Evolutionary conservation across 2,329 filamentous ascomycete genomes (phyloP).

Genomic region (Ceratocystis albifundus): DNA sequence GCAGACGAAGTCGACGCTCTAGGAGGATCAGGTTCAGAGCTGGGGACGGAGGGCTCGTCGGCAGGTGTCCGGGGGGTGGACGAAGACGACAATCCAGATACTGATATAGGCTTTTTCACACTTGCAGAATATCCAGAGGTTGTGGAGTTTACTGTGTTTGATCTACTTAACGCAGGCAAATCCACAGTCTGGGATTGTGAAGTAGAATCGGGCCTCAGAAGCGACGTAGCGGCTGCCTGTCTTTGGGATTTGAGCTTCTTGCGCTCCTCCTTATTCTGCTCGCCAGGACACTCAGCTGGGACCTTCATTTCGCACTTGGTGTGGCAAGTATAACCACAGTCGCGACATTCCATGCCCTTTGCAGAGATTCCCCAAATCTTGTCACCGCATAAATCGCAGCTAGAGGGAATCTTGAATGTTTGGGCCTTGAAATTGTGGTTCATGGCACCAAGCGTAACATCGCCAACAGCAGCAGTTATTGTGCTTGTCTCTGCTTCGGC

Average conservation of each 20-base stretch:
- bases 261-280: constrained; percentile 85
- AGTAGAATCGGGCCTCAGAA: constrained; percentile 40
- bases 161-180: constrained; percentile 57
- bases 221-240: constrained; percentile 62
- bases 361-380: constrained; percentile 94
- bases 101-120: constrained; percentile 63
- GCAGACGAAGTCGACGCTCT: constrained; percentile 20
- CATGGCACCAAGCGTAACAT: constrained; percentile 81
- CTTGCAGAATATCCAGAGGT: constrained; percentile 79
- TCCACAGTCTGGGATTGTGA: constrained; percentile 45
- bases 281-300: constrained; percentile 86
- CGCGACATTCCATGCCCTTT: constrained; percentile 90
- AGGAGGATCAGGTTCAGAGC: constrained; percentile 25
- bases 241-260: constrained; percentile 84
- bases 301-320: constrained; percentile 99
- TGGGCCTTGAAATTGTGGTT: constrained; percentile 98
- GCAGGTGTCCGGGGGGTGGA: constrained; percentile 32
- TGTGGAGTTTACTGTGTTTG: constrained; percentile 81
- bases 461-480: constrained; percentile 81
- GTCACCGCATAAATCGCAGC: constrained; percentile 93
- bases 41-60: constrained; percentile 35
- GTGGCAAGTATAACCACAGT: constrained; percentile 96
- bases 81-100: constrained; percentile 32
- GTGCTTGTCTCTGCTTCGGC: constrained; percentile 89
- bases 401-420: constrained; percentile 97